Conservation (phyloP, 176 grass and related monocot species). For the Hyparrhenia diplandra region DNA sequence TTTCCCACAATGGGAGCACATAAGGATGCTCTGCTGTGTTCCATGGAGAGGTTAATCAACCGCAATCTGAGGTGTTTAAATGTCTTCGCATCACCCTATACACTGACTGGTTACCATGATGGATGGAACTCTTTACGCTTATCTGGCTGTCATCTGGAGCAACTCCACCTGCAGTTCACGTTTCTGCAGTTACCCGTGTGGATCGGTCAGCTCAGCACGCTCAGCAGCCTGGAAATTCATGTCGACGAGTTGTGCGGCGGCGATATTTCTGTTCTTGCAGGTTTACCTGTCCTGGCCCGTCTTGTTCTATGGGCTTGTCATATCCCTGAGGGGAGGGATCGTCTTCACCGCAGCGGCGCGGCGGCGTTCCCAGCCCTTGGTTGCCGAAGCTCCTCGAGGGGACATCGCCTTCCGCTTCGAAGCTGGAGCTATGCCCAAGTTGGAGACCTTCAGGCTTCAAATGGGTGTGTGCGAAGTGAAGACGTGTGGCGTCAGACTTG, state of each 20-base stretch:
- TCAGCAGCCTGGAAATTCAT: not conserved
- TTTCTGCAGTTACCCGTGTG: not conserved
- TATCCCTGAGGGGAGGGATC: not conserved
- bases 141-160: not conserved
- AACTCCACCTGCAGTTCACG: not conserved
- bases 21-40: not conserved
- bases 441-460: too few relatives aligned
- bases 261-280: not conserved
- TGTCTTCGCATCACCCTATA: too few relatives aligned
- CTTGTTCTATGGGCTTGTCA: not conserved
- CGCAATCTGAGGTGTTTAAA: not conserved
- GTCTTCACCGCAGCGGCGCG: too few relatives aligned
- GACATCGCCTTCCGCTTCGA: too few relatives aligned
- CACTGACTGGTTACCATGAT: not conserved
- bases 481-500: too few relatives aligned
- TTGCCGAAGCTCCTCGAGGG: too few relatives aligned
- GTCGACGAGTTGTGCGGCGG: not conserved
- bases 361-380: too few relatives aligned
- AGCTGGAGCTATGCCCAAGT: too few relatives aligned
- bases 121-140: not conserved
- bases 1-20: not conserved
- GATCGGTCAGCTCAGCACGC: not conserved
- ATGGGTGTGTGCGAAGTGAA: too few relatives aligned
- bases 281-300: not conserved
- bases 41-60: not conserved